Evolutionary conservation across 345 rosid species (phyloP).

Genomic region (Hirschfeldia incana): DNA sequence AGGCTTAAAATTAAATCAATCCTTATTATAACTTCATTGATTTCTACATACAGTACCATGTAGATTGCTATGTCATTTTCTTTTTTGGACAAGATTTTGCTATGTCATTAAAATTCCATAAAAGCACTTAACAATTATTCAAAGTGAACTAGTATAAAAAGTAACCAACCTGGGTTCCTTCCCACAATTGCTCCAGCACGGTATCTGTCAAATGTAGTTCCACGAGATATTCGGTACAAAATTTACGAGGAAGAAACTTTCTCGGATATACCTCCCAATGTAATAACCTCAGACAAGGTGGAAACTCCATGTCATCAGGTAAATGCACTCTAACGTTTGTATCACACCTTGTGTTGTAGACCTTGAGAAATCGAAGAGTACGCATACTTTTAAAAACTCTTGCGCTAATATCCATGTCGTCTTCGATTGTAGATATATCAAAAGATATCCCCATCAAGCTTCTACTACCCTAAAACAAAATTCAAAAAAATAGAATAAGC

Average conservation of each 20-base stretch:
- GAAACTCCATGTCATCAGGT: slow-evolving; percentile 7
- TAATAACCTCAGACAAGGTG: slow-evolving; percentile 22
- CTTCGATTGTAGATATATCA: background rate
- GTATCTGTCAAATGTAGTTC: background rate
- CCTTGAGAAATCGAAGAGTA: slow-evolving; percentile 11
- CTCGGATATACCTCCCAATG: slow-evolving; percentile 30
- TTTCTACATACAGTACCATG: too few species aligned
- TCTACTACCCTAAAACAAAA: slow-evolving; percentile 24
- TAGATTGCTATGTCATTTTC: too few species aligned
- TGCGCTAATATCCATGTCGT: background rate
- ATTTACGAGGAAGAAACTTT: slow-evolving; percentile 24
- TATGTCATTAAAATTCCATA: too few species aligned
- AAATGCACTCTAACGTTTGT: background rate
- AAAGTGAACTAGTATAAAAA: background rate
- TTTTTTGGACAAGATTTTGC: too few species aligned
- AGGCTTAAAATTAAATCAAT: too few species aligned
- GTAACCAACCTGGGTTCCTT: background rate
- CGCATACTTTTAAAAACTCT: background rate
- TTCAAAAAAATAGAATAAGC: background rate
- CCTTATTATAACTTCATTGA: too few species aligned
- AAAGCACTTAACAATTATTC: background rate
- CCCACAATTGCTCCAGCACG: background rate
- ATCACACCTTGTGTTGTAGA: slow-evolving; percentile 4
- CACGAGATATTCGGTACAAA: slow-evolving; percentile 17
- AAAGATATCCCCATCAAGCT: slow-evolving; percentile 28